Conservation (phyloP, 495 filamentous ascomycete genomes). For the Sordaria brevicollis region DNA sequence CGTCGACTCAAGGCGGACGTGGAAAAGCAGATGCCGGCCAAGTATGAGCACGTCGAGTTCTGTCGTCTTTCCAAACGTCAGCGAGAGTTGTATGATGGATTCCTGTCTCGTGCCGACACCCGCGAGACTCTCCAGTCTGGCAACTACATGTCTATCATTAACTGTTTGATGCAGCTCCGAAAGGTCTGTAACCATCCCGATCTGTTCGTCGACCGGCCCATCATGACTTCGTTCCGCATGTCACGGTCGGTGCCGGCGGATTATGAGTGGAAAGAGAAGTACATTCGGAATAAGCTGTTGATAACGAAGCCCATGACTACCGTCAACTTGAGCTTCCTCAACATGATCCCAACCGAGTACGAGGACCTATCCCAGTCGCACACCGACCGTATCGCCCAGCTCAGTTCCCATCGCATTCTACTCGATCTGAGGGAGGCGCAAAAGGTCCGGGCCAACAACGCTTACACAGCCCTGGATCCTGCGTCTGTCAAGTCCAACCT, state of each 20-base stretch:
- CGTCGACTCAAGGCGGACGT: slow-evolving; percentile 93
- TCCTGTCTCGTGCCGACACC: slow-evolving; percentile 88
- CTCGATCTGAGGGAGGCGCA: slow-evolving; percentile 54
- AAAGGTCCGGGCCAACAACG: slow-evolving; percentile 47
- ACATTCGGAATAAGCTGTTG: slow-evolving; percentile 59
- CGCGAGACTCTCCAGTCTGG: slow-evolving; percentile 82
- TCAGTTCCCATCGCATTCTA: slow-evolving; percentile 54
- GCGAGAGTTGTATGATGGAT: slow-evolving; percentile 91
- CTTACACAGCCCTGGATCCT: slow-evolving; percentile 49
- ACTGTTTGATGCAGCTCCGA: slow-evolving; percentile 93
- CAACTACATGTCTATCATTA: slow-evolving; percentile 96
- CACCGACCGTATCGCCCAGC: slow-evolving; percentile 49
- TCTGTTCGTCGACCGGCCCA: slow-evolving; percentile 94
- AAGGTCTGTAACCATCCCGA: slow-evolving; percentile 99
- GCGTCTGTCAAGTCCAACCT: slow-evolving; percentile 56
- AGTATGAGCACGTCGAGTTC: slow-evolving; percentile 93
- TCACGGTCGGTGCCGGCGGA: slow-evolving; percentile 67
- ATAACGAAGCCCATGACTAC: slow-evolving; percentile 52
- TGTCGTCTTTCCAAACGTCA: slow-evolving; percentile 92
- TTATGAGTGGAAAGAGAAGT: slow-evolving; percentile 64
- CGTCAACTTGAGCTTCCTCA: slow-evolving; percentile 68
- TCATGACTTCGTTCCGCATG: slow-evolving; percentile 95
- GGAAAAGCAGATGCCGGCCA: slow-evolving; percentile 98
- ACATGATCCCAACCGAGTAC: slow-evolving; percentile 63
- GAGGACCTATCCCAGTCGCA: slow-evolving; percentile 54